Percentiles rank a stretch among this genome's conserved stretches.
phyloP scores from a whole-genome alignment of 768 basidiomycete species.

The Amanita exitialis region DNA sequence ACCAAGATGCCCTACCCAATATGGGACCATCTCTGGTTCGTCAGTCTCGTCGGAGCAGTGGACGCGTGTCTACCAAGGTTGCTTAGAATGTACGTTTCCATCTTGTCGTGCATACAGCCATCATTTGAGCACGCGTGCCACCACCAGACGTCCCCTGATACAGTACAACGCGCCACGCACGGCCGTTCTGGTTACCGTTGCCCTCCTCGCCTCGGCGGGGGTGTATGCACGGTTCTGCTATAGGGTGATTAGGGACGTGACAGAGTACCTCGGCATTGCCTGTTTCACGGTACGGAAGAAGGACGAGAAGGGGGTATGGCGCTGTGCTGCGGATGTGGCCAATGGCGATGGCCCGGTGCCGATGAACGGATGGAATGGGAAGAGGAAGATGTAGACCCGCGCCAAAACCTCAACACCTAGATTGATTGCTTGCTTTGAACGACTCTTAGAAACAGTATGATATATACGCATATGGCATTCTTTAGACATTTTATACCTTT shows the following conservation, averaged over 20 bases:
- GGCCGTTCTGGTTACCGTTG: slow-evolving; percentile 62
- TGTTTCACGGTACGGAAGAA: slow-evolving; percentile 90
- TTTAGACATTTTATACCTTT: no score
- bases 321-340: background rate
- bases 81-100: slow-evolving; percentile 41
- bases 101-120: slow-evolving; percentile 4
- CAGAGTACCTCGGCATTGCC: slow-evolving; percentile 86
- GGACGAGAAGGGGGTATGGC: slow-evolving; percentile 61
- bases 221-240: slow-evolving; percentile 72
- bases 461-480: background rate
- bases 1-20: slow-evolving; percentile 76
- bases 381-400: background rate
- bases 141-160: slow-evolving; percentile 52
- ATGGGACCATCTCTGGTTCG: slow-evolving; percentile 84
- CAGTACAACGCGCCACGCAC: slow-evolving; percentile 57
- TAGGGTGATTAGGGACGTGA: slow-evolving; percentile 81
- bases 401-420: no score
- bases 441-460: background rate
- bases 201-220: slow-evolving; percentile 56
- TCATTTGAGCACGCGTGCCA: background rate
- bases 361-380: background rate
- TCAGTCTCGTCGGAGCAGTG: slow-evolving; percentile 64
- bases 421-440: background rate
- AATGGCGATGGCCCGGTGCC: background rate
- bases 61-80: slow-evolving; percentile 76